These are phyloP conservation scores for Lactifluus pinguis DNA, from an alignment of 768 basidiomycete species.

Conservation along the genomic window DNA sequence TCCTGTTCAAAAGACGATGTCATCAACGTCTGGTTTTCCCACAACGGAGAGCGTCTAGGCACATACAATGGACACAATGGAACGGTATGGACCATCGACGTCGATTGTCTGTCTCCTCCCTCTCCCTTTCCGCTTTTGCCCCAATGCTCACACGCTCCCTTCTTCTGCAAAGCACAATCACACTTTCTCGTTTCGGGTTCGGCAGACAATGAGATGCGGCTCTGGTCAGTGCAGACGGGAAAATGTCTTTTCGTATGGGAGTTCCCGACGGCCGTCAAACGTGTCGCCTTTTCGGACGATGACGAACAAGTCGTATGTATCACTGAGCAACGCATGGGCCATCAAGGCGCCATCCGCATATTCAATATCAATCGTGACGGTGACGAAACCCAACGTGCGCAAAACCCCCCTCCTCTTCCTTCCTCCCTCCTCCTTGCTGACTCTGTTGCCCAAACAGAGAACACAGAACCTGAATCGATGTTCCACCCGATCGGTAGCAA, in stretches of 20 bases:
- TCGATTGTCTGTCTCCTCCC: slow-evolving; percentile 63
- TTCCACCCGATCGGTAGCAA: slow-evolving; percentile 91
- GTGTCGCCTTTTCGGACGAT: slow-evolving; percentile 85
- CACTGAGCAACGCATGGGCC: slow-evolving; percentile 95
- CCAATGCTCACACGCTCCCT: not conserved
- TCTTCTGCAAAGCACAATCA: slow-evolving; percentile 57
- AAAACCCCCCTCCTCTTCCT: not conserved
- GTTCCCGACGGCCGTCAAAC: slow-evolving; percentile 95
- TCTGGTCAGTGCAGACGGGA: slow-evolving; percentile 86
- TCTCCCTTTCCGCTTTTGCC: not conserved
- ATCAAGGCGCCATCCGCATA: slow-evolving; percentile 83
- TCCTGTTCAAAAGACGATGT: slow-evolving; percentile 91
- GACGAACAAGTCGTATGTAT: slow-evolving; percentile 81
- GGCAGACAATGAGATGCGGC: slow-evolving; percentile 85
- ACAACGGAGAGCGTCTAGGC: slow-evolving; percentile 94
- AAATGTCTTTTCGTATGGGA: slow-evolving; percentile 95
- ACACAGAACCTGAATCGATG: slow-evolving; percentile 60
- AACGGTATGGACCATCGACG: slow-evolving; percentile 91
- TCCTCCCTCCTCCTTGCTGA: not conserved
- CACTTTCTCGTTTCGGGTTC: slow-evolving; percentile 83
- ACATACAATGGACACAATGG: slow-evolving; percentile 97
- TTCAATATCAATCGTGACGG: slow-evolving; percentile 79
- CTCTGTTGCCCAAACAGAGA: slow-evolving; percentile 42
- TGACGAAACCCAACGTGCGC: slow-evolving; percentile 75
- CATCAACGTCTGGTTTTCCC: slow-evolving; percentile 95